Evolutionary conservation across 495 filamentous ascomycete genomes (phyloP).

Genomic region (Penicillium psychrofluorescens): DNA sequence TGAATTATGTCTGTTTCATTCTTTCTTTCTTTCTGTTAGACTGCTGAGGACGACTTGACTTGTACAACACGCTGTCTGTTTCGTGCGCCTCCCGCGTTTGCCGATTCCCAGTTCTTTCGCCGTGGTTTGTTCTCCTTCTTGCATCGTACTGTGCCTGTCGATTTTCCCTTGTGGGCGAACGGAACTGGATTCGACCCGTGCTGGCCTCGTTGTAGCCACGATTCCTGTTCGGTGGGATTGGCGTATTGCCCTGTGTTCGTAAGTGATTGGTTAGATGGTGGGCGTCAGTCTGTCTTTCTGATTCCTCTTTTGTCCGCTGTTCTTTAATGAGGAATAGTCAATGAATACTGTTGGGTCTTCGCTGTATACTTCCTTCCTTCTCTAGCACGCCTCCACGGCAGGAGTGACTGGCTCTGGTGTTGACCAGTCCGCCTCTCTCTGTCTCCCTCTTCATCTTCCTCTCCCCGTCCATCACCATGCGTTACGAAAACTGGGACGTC

Average conservation of each 20-base stretch:
- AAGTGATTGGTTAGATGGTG: too few relatives aligned
- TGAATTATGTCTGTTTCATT: constrained; percentile 35
- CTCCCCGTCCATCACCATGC: constrained; percentile 44
- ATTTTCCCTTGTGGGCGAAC: too few relatives aligned
- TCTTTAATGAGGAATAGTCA: too few relatives aligned
- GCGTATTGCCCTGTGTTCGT: too few relatives aligned
- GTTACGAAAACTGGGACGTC: constrained; percentile 81
- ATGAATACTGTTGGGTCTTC: neutral
- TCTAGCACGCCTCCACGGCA: too few relatives aligned
- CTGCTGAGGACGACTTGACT: constrained; percentile 1
- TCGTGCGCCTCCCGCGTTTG: constrained; percentile 16
- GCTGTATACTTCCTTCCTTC: neutral
- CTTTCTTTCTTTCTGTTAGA: constrained; percentile 18
- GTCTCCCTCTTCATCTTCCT: constrained; percentile 11
- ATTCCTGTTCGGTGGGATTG: too few relatives aligned
- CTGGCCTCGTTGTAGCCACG: too few relatives aligned
- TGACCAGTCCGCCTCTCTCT: constrained; percentile 3
- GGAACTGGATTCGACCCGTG: too few relatives aligned
- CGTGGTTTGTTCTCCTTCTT: constrained; percentile 1
- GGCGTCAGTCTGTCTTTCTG: too few relatives aligned
- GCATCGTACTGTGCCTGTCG: neutral
- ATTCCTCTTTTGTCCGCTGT: too few relatives aligned
- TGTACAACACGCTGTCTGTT: constrained; percentile 21
- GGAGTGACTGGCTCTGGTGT: too few relatives aligned
- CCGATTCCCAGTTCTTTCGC: constrained; percentile 7